These are phyloP conservation scores for Suillus hirtellus DNA, from an alignment of 768 basidiomycete genomes.

Conservation along the genomic window DNA sequence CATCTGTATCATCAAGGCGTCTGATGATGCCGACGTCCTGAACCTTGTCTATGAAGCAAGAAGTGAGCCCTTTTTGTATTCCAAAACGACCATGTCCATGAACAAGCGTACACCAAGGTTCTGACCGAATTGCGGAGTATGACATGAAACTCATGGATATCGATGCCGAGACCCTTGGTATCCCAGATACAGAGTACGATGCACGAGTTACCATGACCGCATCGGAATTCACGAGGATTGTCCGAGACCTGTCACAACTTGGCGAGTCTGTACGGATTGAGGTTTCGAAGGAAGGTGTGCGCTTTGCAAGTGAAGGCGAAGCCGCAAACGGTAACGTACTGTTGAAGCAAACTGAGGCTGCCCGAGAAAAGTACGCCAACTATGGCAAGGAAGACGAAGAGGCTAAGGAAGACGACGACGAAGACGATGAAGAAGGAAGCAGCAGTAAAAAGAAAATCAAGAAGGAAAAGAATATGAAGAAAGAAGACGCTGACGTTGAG, in stretches of 20 bases:
- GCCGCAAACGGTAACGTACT: slow-evolving; percentile 88
- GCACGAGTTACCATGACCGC: slow-evolving; percentile 87
- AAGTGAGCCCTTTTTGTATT: slow-evolving; percentile 49
- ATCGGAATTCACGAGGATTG: slow-evolving; percentile 87
- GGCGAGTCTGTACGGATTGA: slow-evolving; percentile 97
- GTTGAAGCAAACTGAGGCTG: slow-evolving; percentile 69
- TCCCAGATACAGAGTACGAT: slow-evolving; percentile 97
- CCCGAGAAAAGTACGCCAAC: slow-evolving; percentile 39
- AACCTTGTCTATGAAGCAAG: slow-evolving; percentile 89
- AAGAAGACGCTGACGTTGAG: slow-evolving; percentile 43
- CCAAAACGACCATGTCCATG: background rate
- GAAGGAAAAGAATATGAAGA: slow-evolving; percentile 45
- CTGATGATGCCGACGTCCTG: slow-evolving; percentile 87
- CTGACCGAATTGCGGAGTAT: slow-evolving; percentile 94
- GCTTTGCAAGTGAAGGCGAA: slow-evolving; percentile 92
- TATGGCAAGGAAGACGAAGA: slow-evolving; percentile 46
- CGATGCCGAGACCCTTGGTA: slow-evolving; percentile 90
- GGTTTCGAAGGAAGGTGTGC: slow-evolving; percentile 91
- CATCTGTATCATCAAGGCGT: slow-evolving; percentile 84
- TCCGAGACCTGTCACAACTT: slow-evolving; percentile 84
- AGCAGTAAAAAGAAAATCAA: slow-evolving; percentile 29
- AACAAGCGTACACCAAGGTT: slow-evolving; percentile 46
- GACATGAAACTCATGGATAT: slow-evolving; percentile 99
- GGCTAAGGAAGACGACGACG: slow-evolving; percentile 40
- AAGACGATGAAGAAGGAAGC: slow-evolving; percentile 43